Conservation (phyloP, 2,329 filamentous ascomycete species). For the Coleophoma eucalyptorum region DNA sequence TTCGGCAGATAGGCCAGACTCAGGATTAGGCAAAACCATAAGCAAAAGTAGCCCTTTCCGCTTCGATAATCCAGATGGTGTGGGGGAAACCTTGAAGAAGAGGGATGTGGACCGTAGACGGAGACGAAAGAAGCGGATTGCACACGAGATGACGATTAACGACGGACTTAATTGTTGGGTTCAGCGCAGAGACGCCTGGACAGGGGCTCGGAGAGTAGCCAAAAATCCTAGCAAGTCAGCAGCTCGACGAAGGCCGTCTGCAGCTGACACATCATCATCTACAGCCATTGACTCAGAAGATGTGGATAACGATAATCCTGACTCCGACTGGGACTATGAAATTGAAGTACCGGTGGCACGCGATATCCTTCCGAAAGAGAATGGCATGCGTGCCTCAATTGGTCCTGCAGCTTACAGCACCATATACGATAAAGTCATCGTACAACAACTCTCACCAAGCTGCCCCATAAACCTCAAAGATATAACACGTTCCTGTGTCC, state of each 20-base stretch:
- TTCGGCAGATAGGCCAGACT: background rate
- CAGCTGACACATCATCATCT: slow-evolving; percentile 21
- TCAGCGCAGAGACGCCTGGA: slow-evolving; percentile 78
- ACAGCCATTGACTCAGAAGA: slow-evolving; percentile 17
- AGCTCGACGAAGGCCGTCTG: slow-evolving; percentile 42
- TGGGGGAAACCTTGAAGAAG: slow-evolving; percentile 24
- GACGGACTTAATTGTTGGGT: slow-evolving; percentile 77
- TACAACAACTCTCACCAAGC: slow-evolving; percentile 74
- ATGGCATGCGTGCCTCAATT: slow-evolving; percentile 76
- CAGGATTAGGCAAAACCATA: slow-evolving; percentile 4
- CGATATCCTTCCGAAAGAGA: slow-evolving; percentile 68
- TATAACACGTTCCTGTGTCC: slow-evolving; percentile 75
- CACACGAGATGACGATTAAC: slow-evolving; percentile 73
- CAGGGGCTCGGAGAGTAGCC: slow-evolving; percentile 60
- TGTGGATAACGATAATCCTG: slow-evolving; percentile 10
- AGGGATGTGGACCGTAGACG: slow-evolving; percentile 29
- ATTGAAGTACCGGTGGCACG: slow-evolving; percentile 62
- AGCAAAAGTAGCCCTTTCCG: slow-evolving; percentile 27
- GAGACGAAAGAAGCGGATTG: slow-evolving; percentile 42
- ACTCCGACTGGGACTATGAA: slow-evolving; percentile 15
- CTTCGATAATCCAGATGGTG: slow-evolving; percentile 35
- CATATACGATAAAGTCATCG: slow-evolving; percentile 86
- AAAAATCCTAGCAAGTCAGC: slow-evolving; percentile 20
- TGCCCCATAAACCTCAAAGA: slow-evolving; percentile 86
- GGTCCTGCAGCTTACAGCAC: slow-evolving; percentile 69